Base-by-base conservation (phyloP, 1,284 basidiomycete genomes). In the Sanghuangporus sanghuang region DNA sequence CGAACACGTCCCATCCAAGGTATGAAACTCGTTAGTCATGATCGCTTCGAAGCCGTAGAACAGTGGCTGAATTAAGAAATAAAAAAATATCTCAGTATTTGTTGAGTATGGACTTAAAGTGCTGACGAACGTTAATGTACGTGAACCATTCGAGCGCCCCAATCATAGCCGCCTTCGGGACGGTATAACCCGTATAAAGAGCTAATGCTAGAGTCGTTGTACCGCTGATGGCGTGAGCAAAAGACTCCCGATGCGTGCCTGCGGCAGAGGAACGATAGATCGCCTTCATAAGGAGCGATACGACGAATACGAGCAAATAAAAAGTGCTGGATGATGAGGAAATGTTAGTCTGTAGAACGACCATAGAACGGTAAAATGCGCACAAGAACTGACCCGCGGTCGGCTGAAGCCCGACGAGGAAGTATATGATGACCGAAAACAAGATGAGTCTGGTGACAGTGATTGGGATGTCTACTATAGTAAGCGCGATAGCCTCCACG, bases 381-480 rank as follows among this genome's bases (percentile, higher is more conserved):
- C 66, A 85, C 83, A 89, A 86, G 72, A 86, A 86, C 69, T 86
- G 84, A 18, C 71, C 70, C 1, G 80, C 81, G 0, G 79, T 76
- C 52, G 73, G 69, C 64, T 84, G 81, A 6, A 92, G 74, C 6
- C 82, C 81, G 46, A 84, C 81, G 73, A 90, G 77, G 72, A 87
- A 90, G 72, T 90, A 91, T 21, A 90, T 68, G 39, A 89, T 75
- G 63, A 89, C 72, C 36, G 72, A 70, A 71, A 86, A 89, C 11
- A 82, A 64, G 39, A 80, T 59, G 23, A 80, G 71, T 8, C 79
- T 85, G 36, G 79, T 48, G 66, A 87, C 73, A 1, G 85, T 81
- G 67, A 90, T 84, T 0, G 89, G 89, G 32, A 89, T 72, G 69
- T 91, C 89, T 27, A 90, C 87, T 42, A 92, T 71, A 0, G 87